Base-by-base conservation (phyloP, 495 filamentous ascomycete genomes). In the Penicillium tannophilum region DNA sequence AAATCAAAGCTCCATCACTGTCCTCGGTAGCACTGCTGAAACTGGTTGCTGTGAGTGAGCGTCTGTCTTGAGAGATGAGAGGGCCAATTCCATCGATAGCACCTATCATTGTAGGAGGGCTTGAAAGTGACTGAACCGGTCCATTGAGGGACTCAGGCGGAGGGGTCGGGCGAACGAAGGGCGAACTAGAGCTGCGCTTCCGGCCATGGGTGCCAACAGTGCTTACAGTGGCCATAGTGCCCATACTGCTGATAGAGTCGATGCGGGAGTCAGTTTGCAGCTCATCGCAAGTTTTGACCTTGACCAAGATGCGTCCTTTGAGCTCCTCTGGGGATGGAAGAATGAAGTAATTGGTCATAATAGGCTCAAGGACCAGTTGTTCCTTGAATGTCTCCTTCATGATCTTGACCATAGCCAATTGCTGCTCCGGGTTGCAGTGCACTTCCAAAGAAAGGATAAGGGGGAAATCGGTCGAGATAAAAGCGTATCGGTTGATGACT, bases 391-490 rank as follows among this genome's bases (percentile, higher is more conserved):
- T 83, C 26, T 89, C 85, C 53, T 86, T 87, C 86, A 98, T 95
- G 57, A 91, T 94, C 51, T 90, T 87, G 23, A 92, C 91, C 93
- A 98, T 97, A 39, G 81, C 83, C 41, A 84, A 76, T 70, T 98
- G 94, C 64, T 97, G 93, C 50, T 88, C 81, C 10, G 86, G 71
- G 62, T 82, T 87, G 80, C 94, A 98, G 69, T 97, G 94, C 17
- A 98, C 93, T 66, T 98, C 94, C 23, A 98, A 87, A 16, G 94
- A 98, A 47, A 98, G 82, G 72, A 93, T 95, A 8, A 98, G 81
- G 8, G 94, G 94, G 59, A 92, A 97, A 16, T 79, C 83, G 3
- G 88, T 90, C 26, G 86, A 84, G 46, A 84, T 77, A 66, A 98
- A 98, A 14, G 94, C 93, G 66, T 97, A 96, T 64, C 91, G 92